These are phyloP conservation scores for Boletus vinaceobasis DNA, from an alignment of 768 basidiomycete genomes.

Conservation along the genomic window DNA sequence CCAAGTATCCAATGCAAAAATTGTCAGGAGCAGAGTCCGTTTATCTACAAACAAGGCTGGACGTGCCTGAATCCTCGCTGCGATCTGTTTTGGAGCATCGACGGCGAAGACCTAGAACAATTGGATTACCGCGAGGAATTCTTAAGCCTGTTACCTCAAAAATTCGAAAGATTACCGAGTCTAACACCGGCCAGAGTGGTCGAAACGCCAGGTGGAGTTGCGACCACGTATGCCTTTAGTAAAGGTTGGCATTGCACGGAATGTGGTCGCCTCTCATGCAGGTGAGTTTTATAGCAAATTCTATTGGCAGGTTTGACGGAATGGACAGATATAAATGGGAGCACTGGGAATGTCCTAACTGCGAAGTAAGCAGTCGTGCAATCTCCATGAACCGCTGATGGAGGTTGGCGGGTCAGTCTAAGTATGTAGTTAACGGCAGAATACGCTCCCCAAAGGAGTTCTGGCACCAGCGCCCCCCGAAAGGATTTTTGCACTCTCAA, in stretches of 20 bases:
- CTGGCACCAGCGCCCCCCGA: constrained; percentile 31
- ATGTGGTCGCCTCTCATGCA: constrained; percentile 73
- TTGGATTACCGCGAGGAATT: constrained; percentile 51
- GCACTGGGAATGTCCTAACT: constrained; percentile 64
- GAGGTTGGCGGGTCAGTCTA: constrained; percentile 8
- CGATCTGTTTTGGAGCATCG: constrained; percentile 49
- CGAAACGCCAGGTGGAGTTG: constrained; percentile 32
- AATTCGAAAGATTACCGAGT: constrained; percentile 33
- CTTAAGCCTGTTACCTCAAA: constrained; percentile 35
- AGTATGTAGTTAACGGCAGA: constrained; percentile 17
- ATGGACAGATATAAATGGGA: constrained; percentile 65
- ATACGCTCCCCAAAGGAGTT: constrained; percentile 36
- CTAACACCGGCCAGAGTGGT: constrained; percentile 38
- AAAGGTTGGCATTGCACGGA: constrained; percentile 65
- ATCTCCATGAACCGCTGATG: background rate
- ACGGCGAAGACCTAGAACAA: constrained; percentile 28
- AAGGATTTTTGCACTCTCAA: constrained; percentile 26
- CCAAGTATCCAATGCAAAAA: constrained; percentile 32
- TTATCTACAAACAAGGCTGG: constrained; percentile 55
- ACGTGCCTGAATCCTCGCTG: constrained; percentile 64
- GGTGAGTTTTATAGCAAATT: constrained; percentile 41
- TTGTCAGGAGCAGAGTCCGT: constrained; percentile 46
- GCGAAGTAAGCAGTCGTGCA: constrained; percentile 41
- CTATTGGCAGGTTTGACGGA: background rate
- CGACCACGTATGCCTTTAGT: constrained; percentile 53